Conservation (phyloP, 2,329 filamentous ascomycete species). For the Biscogniauxia sp. region DNA sequence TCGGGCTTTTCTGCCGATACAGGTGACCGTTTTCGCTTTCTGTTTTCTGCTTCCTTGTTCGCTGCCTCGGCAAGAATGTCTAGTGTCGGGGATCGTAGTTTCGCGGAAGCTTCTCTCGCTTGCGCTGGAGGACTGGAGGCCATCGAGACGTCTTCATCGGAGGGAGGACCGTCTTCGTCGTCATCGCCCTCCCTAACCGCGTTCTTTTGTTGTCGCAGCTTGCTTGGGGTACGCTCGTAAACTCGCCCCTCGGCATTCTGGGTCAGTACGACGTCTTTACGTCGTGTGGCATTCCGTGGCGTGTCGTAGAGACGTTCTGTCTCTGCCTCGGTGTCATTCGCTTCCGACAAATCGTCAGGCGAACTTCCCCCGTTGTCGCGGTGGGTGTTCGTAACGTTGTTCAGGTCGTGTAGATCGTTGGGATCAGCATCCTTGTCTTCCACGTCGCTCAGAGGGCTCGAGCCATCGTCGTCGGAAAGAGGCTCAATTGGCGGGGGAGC, state of each 20-base stretch:
- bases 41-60: conserved; percentile 30
- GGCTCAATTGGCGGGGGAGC: conserved; percentile 46
- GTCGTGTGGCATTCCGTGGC: conserved; percentile 62
- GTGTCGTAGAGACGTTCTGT: conserved; percentile 90
- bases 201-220: conserved; percentile 53
- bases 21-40: conserved; percentile 36
- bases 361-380: conserved; percentile 33
- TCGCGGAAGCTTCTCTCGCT: conserved; percentile 19
- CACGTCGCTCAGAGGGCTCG: conserved; percentile 90
- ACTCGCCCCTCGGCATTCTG: conserved; percentile 51
- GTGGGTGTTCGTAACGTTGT: conserved; percentile 25
- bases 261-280: conserved; percentile 59
- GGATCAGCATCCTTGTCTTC: conserved; percentile 75
- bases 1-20: conserved; percentile 23
- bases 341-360: conserved; percentile 57
- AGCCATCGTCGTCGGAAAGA: conserved; percentile 63
- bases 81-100: conserved; percentile 29
- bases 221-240: conserved; percentile 72
- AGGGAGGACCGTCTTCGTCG: conserved; percentile 37
- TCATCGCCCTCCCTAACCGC: conserved; percentile 32
- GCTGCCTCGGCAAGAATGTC: conserved; percentile 33
- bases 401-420: conserved; percentile 53
- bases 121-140: conserved; percentile 33
- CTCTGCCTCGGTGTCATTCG: conserved; percentile 79
- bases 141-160: conserved; percentile 33